Evolutionary conservation across 1,139 yeast genomes (phyloP), one percentile per base, ranked within the genome.

Genomic region (Suhomyces panamericanus): DNA sequence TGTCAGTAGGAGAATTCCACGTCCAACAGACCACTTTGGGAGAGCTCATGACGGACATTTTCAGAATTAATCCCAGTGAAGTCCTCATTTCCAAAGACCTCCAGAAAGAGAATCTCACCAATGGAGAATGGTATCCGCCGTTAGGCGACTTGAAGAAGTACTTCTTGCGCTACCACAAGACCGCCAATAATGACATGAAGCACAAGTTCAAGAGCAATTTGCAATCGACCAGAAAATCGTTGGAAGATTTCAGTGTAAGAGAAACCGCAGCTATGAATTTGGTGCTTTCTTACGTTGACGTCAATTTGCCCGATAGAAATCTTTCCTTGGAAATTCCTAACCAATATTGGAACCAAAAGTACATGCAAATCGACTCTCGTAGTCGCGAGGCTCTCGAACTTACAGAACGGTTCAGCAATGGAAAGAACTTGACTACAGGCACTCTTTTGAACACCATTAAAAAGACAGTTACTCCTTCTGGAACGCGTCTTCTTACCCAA

Each of bases 361-460:
- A 78, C 26, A 75, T 93, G 76, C 88, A 85, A 50, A 85, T 93
- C 64, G 99, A 93, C 57, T 72, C 90, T 0, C 67, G 95, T 40
- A 88, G 98, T 0, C 73, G 91, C 28, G 85, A 83, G 35, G 93
- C 96, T 2, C 69, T 93, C 40, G 99, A 93, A 57, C 66, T 93
- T 27, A 66, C 73, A 0, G 75, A 69, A 38, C 52, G 79, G 29
- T 75, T 87, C 0, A 67, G 81, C 7, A 70, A 81, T 46, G 85
- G 77, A 3, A 59, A 81, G n/a, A 77, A 77, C 14, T 73, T 83
- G 12, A 69, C 68, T 5, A 75, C 76, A 11, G 96, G 96, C 0
- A 83, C 96, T 0, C 64, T 93, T 14, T 67, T 87, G 11, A 78
- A 81, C 14, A 76, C 88, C 0, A 76, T 93, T 8, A 78, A 80